Conservation (phyloP, 2,329 filamentous ascomycete genomes). For the Scytalidium lignicola region DNA sequence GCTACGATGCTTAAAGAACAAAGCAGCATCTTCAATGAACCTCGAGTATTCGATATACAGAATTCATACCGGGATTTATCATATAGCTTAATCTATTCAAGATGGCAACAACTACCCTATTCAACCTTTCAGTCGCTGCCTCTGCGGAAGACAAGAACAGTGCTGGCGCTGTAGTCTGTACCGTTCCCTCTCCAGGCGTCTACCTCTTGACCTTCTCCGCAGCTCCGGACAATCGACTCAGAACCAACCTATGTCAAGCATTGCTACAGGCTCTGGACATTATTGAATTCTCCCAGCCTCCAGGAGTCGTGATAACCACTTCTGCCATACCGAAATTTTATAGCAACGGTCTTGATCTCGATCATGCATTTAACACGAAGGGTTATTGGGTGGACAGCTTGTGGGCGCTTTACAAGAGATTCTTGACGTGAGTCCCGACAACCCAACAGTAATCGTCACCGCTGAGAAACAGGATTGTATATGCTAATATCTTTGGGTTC, state of each 20-base stretch:
- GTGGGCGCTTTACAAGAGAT: slow-evolving; percentile 59
- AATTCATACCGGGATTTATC: no score
- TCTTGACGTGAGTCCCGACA: slow-evolving; percentile 46
- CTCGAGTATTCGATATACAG: neutral
- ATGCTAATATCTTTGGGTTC: neutral
- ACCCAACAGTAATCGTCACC: slow-evolving; percentile 10
- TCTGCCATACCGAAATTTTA: slow-evolving; percentile 74
- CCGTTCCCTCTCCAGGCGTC: slow-evolving; percentile 51
- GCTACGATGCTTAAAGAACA: neutral
- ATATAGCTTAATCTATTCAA: slow-evolving; percentile 1
- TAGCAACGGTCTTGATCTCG: slow-evolving; percentile 75
- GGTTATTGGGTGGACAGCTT: slow-evolving; percentile 57
- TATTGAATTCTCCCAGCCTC: slow-evolving; percentile 56
- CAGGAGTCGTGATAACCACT: slow-evolving; percentile 75
- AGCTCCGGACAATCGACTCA: slow-evolving; percentile 72
- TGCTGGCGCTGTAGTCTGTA: slow-evolving; percentile 58
- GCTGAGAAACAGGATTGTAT: neutral
- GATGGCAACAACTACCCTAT: slow-evolving; percentile 36
- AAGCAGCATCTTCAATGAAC: neutral
- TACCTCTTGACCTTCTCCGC: slow-evolving; percentile 71
- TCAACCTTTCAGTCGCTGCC: slow-evolving; percentile 53
- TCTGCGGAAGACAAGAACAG: slow-evolving; percentile 31
- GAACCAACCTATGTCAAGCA: slow-evolving; percentile 61
- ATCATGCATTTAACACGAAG: slow-evolving; percentile 54
- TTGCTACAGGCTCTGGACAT: slow-evolving; percentile 69